Evolutionary conservation across 1,139 yeast species (phyloP), one percentile per base, ranked within the genome.

Genomic region (Yamadazyma triangularis): DNA sequence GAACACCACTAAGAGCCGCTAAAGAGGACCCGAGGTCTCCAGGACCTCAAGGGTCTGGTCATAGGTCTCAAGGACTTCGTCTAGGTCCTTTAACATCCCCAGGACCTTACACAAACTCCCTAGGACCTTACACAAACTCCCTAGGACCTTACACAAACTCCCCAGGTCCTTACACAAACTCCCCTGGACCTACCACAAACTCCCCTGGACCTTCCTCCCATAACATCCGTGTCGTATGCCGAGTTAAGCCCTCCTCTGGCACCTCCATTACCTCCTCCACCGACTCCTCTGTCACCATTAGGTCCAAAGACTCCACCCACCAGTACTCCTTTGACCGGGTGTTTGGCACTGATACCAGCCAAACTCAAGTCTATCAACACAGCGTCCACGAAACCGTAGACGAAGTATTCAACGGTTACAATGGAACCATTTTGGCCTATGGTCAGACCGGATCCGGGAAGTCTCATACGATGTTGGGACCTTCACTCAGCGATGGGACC

Each of bases 401-500:
- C 28, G 91, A 82, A 42, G 64, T 86, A 24, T 68, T 86, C 40
- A 67, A 71, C 25, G 96, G 96, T 0, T 86, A 83, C 50, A 86
- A 88, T 53, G 91, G 93, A 13, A 79, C 95, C 0, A 80, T 88
- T 0, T 59, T 88, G 27, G 89, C 95, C 1, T 88, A 86, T 53
- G 96, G 96, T 6, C 95, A 85, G 51, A 82, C 94, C 0, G 93
- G 95, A 0, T 74, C 93, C 1, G 96, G 96, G 3, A 87, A 87
- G 50, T 77, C 95, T 0, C 78, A 77, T 50, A 83, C 95, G 2
- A 83, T 88, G 94, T 74, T 84, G 73, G 96, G 96, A 1, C 59
- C 53, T 8, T 40, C 65, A 13, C 47, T 67, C n/a, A 66, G 61
- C 15, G 67, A 65, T 28, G 58, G 59, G 0, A 40, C 39, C 4